Percentiles rank a stretch among this genome's conserved stretches.
Conservation (phyloP, 371 early-diverging fungal species). For the Smittium mucronatum region DNA sequence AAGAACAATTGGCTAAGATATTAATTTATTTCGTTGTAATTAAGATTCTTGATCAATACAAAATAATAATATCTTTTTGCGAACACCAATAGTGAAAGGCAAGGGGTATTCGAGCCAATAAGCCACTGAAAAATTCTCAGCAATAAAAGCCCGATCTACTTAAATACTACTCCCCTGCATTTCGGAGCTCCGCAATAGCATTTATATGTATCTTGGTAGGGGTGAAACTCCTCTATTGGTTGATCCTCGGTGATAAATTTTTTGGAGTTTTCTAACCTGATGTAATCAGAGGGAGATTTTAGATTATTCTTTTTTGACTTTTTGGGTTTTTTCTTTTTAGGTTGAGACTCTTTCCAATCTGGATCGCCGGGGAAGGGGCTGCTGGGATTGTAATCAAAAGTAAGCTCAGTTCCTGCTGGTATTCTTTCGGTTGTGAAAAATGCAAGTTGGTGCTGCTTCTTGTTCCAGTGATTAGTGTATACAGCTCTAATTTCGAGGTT, state of each 20-base stretch:
- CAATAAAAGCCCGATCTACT: too few species aligned
- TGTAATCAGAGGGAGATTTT: background rate
- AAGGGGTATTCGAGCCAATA: too few species aligned
- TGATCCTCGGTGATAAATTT: background rate
- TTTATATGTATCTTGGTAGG: slow-evolving; percentile 4
- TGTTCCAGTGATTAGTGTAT: slow-evolving; percentile 64
- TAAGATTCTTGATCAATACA: too few species aligned
- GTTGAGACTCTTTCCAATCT: slow-evolving; percentile 14
- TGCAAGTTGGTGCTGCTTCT: slow-evolving; percentile 54
- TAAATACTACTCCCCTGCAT: slow-evolving; percentile 11
- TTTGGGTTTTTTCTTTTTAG: background rate
- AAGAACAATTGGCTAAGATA: too few species aligned
- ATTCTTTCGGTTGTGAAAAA: slow-evolving; percentile 62
- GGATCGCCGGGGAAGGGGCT: slow-evolving; percentile 9
- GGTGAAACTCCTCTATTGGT: background rate
- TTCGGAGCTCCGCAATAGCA: slow-evolving; percentile 12
- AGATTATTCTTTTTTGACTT: background rate
- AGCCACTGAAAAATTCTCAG: too few species aligned
- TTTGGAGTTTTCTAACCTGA: too few species aligned
- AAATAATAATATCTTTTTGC: too few species aligned
- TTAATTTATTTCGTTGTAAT: too few species aligned
- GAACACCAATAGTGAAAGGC: too few species aligned
- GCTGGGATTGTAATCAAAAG: slow-evolving; percentile 70
- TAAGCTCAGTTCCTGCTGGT: slow-evolving; percentile 63
- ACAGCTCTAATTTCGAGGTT: slow-evolving; percentile 52